Percentiles rank a stretch among this genome's conserved stretches.
phyloP scores from a whole-genome alignment of 1,284 basidiomycete genomes.

The Cryptococcus jaspeensis region DNA sequence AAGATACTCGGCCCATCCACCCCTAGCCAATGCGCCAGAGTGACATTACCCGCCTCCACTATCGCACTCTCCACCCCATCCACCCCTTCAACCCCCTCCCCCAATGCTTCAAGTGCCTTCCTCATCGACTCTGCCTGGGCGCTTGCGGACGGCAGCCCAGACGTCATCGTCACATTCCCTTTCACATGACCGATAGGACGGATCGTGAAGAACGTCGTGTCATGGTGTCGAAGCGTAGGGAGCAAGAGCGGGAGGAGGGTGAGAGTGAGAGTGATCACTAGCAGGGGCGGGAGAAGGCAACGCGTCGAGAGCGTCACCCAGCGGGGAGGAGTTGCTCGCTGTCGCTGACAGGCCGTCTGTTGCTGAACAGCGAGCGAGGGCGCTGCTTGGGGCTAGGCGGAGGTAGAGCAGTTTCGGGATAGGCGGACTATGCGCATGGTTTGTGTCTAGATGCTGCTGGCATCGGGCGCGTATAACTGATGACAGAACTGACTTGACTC shows the following conservation, averaged over 20 bases:
- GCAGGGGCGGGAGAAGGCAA: slow-evolving; percentile 3
- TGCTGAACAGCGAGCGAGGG: too few relatives aligned
- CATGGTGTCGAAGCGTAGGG: slow-evolving; percentile 3
- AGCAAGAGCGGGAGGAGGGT: slow-evolving; percentile 9
- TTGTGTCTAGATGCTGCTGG: too few relatives aligned
- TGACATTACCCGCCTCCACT: slow-evolving; percentile 1
- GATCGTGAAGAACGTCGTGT: slow-evolving; percentile 6
- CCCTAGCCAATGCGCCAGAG: slow-evolving; percentile 4
- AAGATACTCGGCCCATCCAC: slow-evolving; percentile 8
- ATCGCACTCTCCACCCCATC: background rate
- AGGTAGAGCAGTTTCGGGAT: too few relatives aligned
- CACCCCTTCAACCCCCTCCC: background rate
- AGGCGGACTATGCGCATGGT: too few relatives aligned
- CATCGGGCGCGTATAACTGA: too few relatives aligned
- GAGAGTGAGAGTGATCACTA: background rate
- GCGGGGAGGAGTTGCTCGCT: background rate
- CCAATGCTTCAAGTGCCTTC: background rate
- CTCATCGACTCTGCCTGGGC: background rate
- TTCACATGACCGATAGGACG: background rate
- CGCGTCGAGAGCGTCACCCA: background rate
- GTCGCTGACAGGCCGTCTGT: too few relatives aligned
- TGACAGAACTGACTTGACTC: too few relatives aligned
- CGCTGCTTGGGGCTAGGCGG: too few relatives aligned
- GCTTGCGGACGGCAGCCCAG: background rate
- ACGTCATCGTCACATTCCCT: background rate